Conservation (phyloP, 495 filamentous ascomycete species). For the Durotheca rogersii region DNA sequence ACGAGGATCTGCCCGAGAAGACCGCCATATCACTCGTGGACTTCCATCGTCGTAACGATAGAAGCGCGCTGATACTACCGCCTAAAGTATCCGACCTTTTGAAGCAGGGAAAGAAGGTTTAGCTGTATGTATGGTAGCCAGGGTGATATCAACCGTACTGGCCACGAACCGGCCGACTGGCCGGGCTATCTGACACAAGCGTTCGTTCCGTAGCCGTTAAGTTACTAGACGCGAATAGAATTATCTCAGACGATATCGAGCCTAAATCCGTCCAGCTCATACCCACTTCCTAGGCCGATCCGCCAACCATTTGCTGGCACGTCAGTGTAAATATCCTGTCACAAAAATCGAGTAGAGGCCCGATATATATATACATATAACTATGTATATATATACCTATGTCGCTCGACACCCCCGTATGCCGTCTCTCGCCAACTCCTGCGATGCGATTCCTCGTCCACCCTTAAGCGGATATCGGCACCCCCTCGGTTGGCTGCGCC, state of each 20-base stretch:
- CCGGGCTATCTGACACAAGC: too few species aligned
- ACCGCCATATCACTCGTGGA: slow-evolving; percentile 81
- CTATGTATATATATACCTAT: too few species aligned
- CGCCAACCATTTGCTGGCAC: slow-evolving; percentile 1
- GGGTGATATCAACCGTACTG: not conserved
- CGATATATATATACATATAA: too few species aligned
- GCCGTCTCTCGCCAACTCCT: slow-evolving; percentile 15
- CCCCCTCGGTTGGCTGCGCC: slow-evolving; percentile 7
- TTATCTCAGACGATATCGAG: not conserved
- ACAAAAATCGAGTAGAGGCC: too few species aligned
- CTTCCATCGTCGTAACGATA: slow-evolving; percentile 88
- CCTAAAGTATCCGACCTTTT: slow-evolving; percentile 75
- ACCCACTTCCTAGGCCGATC: not conserved
- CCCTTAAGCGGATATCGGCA: slow-evolving; percentile 14
- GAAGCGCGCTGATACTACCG: slow-evolving; percentile 78
- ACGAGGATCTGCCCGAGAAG: slow-evolving; percentile 90
- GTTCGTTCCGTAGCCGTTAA: not conserved
- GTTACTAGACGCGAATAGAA: not conserved
- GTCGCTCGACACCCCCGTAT: slow-evolving; percentile 29
- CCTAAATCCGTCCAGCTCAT: not conserved
- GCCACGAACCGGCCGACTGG: too few species aligned
- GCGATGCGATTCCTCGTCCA: not conserved
- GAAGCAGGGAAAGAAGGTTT: slow-evolving; percentile 55
- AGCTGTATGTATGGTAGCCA: not conserved
- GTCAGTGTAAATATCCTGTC: slow-evolving; percentile 9